These are phyloP conservation scores for Hymenoscyphus scutula DNA, from an alignment of 2,329 filamentous ascomycete species.

Conservation along the genomic window DNA sequence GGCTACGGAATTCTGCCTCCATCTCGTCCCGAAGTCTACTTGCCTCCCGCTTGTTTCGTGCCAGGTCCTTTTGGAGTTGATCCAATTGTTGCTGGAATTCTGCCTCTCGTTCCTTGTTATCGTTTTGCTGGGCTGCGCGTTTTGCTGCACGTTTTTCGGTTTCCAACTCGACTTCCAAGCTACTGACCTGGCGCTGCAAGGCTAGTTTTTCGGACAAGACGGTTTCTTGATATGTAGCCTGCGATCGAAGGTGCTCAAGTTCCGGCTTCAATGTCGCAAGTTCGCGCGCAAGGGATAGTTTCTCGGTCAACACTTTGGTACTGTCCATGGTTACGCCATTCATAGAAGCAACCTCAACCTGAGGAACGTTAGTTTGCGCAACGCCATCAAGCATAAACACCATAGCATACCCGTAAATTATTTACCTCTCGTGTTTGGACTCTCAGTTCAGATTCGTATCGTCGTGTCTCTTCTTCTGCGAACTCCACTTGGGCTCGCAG, in stretches of 20 bases:
- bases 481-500: constrained; percentile 47
- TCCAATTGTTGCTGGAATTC: constrained; percentile 42
- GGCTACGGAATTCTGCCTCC: constrained; percentile 5
- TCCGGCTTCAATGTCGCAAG: constrained; percentile 58
- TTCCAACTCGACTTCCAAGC: constrained; percentile 77
- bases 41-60: constrained; percentile 40
- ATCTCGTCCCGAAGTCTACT: constrained; percentile 38
- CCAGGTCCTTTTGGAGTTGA: constrained; percentile 39
- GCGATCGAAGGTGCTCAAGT: constrained; percentile 58
- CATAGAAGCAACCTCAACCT: constrained; percentile 72
- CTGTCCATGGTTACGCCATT: constrained; percentile 67
- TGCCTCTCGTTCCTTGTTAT: constrained; percentile 41
- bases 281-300: constrained; percentile 59
- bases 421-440: constrained; percentile 53
- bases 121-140: constrained; percentile 48
- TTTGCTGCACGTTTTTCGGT: constrained; percentile 72
- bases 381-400: neutral
- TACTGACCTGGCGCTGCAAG: constrained; percentile 73
- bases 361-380: neutral
- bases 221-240: constrained; percentile 60
- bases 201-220: constrained; percentile 76
- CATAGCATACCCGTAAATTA: constrained; percentile 49
- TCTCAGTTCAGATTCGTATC: constrained; percentile 43
- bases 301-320: constrained; percentile 65
- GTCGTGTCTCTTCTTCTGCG: constrained; percentile 40